phyloP scores from a whole-genome alignment of 2,329 filamentous ascomycete species.

The Penicillium sclerotigenum region DNA sequence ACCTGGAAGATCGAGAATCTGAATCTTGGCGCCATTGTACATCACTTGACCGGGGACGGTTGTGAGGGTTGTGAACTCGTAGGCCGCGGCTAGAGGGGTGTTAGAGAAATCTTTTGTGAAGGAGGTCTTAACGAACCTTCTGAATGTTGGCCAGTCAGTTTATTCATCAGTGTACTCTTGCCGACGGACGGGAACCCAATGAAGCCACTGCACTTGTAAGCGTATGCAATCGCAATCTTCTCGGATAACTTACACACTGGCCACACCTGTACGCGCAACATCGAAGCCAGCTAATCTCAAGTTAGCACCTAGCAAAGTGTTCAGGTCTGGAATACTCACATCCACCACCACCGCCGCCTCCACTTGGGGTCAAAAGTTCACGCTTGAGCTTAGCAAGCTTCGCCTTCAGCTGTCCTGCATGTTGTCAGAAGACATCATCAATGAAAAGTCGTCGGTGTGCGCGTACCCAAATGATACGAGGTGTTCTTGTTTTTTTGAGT shows the following conservation, averaged over 20 bases:
- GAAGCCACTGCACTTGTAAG: slow-evolving; percentile 60
- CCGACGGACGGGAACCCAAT: slow-evolving; percentile 98
- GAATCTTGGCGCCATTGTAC: slow-evolving; percentile 95
- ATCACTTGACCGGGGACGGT: slow-evolving; percentile 93
- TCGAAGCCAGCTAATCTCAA: slow-evolving; percentile 72
- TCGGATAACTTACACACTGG: slow-evolving; percentile 64
- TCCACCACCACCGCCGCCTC: slow-evolving; percentile 77
- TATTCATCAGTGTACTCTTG: slow-evolving; percentile 96
- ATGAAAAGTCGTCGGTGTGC: slow-evolving; percentile 2
- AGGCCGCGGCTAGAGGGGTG: slow-evolving; percentile 66
- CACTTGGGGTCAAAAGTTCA: slow-evolving; percentile 81
- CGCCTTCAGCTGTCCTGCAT: slow-evolving; percentile 78
- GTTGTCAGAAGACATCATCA: slow-evolving; percentile 19
- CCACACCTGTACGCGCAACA: slow-evolving; percentile 94
- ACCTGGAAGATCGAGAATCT: slow-evolving; percentile 97
- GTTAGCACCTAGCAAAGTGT: slow-evolving; percentile 15
- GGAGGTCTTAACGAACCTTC: slow-evolving; percentile 53
- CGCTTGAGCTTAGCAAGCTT: slow-evolving; percentile 97
- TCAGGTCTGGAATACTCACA: slow-evolving; percentile 34
- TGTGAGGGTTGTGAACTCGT: slow-evolving; percentile 97
- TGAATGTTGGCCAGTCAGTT: slow-evolving; percentile 90
- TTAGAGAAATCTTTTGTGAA: slow-evolving; percentile 15
- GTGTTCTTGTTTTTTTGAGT: slow-evolving; percentile 98
- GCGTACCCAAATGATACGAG: slow-evolving; percentile 76
- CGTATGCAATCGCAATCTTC: neutral